Conservation (phyloP, 2,329 filamentous ascomycete species). For the Fusarium goolgardi region DNA sequence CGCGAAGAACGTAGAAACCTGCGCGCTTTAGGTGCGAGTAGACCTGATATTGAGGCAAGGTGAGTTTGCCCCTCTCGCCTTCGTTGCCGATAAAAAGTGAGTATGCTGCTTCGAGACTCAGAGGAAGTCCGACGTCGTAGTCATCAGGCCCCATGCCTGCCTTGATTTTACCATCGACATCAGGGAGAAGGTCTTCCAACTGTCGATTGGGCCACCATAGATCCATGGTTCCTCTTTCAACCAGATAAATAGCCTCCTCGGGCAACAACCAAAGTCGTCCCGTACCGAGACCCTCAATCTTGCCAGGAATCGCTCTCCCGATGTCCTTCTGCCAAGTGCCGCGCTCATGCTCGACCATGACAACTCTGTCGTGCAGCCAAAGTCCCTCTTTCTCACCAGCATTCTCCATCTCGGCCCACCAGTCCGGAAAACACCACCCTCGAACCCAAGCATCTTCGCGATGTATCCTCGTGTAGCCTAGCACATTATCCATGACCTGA, state of each 20-base stretch:
- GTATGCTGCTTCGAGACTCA: conserved; percentile 93
- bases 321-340: conserved; percentile 81
- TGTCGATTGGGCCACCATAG: conserved; percentile 79
- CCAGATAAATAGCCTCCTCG: conserved; percentile 89
- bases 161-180: conserved; percentile 43
- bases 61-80: conserved; percentile 68
- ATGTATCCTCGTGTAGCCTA: conserved; percentile 81
- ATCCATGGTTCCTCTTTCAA: conserved; percentile 89
- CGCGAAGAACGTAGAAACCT: conserved; percentile 84
- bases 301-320: conserved; percentile 72
- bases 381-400: conserved; percentile 46
- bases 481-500: conserved; percentile 87
- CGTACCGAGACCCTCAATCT: conserved; percentile 65
- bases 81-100: conserved; percentile 82
- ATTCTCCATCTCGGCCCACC: conserved; percentile 54
- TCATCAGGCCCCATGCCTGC: conserved; percentile 51
- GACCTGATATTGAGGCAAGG: conserved; percentile 86
- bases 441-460: conserved; percentile 72
- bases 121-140: conserved; percentile 76
- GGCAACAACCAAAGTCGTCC: conserved; percentile 85
- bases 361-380: conserved; percentile 63
- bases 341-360: conserved; percentile 76
- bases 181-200: conserved; percentile 62
- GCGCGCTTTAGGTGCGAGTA: conserved; percentile 85
- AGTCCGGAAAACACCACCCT: conserved; percentile 79